phyloP scores from a whole-genome alignment of 176 grass and related monocot genomes.

The Carex myosuroides region DNA sequence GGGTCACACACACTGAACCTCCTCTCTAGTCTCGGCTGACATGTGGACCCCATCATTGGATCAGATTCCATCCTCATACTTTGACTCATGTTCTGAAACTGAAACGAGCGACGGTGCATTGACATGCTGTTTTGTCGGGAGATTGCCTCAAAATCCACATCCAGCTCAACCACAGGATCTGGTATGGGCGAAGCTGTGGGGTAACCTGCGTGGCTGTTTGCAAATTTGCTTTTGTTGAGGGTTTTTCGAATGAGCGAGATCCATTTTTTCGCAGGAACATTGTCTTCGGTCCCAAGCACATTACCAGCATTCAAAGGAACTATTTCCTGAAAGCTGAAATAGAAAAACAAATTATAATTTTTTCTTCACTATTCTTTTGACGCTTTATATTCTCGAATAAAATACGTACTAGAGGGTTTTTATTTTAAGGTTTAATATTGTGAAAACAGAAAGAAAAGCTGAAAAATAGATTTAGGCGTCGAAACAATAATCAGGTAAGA shows the following conservation, averaged over 20 bases:
- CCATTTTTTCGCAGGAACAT: constrained; percentile 82
- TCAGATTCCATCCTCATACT: constrained; percentile 58
- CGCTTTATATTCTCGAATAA: not conserved
- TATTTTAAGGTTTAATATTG: not conserved
- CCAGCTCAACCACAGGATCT: constrained; percentile 62
- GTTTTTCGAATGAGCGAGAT: constrained; percentile 75
- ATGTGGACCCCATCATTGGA: constrained; percentile 35
- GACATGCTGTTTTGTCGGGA: constrained; percentile 43
- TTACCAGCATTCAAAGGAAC: constrained; percentile 98
- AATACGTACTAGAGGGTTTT: not conserved
- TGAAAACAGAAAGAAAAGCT: not conserved
- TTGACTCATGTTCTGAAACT: constrained; percentile 52
- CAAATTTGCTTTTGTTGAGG: constrained; percentile 57
- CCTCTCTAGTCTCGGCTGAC: constrained; percentile 54
- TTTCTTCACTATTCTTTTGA: not conserved
- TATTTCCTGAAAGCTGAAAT: constrained; percentile 90
- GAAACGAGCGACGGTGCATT: constrained; percentile 73
- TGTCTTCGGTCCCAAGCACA: constrained; percentile 91
- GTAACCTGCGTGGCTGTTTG: constrained; percentile 32
- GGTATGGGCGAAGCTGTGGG: constrained; percentile 64
- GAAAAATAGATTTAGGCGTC: not conserved
- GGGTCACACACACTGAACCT: constrained; percentile 84
- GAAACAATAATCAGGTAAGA: not conserved
- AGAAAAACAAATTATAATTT: not conserved
- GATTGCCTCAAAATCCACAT: constrained; percentile 84